Evolutionary conservation across 305 asterid genomes (phyloP).

Genomic region (Fraxinus greggii): DNA sequence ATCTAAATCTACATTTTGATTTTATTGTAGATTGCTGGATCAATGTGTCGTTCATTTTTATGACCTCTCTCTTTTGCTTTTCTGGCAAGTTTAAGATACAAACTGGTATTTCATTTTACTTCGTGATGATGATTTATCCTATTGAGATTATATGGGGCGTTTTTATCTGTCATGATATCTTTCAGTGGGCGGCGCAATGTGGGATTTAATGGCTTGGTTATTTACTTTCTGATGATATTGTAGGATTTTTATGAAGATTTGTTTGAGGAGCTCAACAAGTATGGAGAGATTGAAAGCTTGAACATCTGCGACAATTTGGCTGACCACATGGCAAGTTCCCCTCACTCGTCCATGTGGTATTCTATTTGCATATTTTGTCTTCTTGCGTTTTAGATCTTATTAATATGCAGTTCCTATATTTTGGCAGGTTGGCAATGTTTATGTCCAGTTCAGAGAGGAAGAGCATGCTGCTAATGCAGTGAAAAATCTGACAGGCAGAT

Average conservation of each 20-base stretch:
- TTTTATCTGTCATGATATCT: not conserved
- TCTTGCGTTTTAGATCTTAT: not conserved
- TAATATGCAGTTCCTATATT: not conserved
- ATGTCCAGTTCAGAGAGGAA: constrained; percentile 94
- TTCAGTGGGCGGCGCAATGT: not conserved
- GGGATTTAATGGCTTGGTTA: not conserved
- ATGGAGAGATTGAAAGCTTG: constrained; percentile 91
- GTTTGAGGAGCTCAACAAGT: constrained; percentile 87
- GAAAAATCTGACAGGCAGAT: constrained; percentile 82
- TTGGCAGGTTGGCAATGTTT: constrained; percentile 92
- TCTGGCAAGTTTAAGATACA: not conserved
- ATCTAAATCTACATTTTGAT: not conserved
- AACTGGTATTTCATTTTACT: not conserved
- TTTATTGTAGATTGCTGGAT: not conserved
- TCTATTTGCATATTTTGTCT: not conserved
- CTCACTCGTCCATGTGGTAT: constrained; percentile 1
- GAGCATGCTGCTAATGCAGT: constrained; percentile 92
- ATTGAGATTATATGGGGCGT: not conserved
- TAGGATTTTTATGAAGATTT: constrained; percentile 94
- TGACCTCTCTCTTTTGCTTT: not conserved
- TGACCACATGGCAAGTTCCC: constrained; percentile 76
- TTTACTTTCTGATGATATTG: constrained; percentile 17
- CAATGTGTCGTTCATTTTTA: not conserved
- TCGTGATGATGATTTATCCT: not conserved
- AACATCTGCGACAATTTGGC: constrained; percentile 92